phyloP scores from a whole-genome alignment of 164 flowering plant genomes.

The Magnolia changhungtana region DNA sequence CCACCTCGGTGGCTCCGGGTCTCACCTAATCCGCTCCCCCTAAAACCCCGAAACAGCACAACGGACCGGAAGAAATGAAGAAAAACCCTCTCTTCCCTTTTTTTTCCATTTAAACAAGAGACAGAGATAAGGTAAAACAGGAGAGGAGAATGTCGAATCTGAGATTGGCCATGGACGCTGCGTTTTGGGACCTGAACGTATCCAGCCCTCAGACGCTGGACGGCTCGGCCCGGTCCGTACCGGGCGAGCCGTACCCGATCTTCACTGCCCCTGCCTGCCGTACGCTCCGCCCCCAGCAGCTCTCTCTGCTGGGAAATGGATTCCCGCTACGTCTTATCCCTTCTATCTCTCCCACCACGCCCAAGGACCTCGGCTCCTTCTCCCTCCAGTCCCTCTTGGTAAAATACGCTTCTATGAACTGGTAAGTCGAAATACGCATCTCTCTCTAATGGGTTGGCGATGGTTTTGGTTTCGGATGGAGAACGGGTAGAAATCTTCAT shows the following conservation, averaged over 20 bases:
- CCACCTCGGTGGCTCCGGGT: no score
- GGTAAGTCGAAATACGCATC: constrained; percentile 33
- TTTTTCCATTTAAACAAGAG: no score
- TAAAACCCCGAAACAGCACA: no score
- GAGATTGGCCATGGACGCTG: constrained; percentile 70
- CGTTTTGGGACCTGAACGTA: constrained; percentile 64
- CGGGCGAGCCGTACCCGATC: constrained; percentile 70
- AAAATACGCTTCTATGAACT: constrained; percentile 30
- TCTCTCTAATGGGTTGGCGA: neutral
- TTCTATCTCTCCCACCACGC: constrained; percentile 44
- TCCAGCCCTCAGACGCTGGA: constrained; percentile 56
- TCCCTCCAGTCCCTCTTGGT: constrained; percentile 63
- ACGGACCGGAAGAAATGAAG: no score
- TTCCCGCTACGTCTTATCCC: constrained; percentile 87
- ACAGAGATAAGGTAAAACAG: neutral
- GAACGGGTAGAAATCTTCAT: neutral
- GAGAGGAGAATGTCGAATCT: constrained; percentile 56
- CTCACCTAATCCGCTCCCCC: no score
- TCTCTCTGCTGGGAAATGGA: constrained; percentile 49
- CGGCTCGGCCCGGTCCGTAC: constrained; percentile 53
- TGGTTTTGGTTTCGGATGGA: neutral
- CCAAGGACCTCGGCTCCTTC: constrained; percentile 60
- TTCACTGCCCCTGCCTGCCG: constrained; percentile 56
- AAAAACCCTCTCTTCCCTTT: no score
- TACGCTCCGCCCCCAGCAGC: constrained; percentile 60